Evolutionary conservation across 768 basidiomycete genomes (phyloP).

Genomic region (Suillus americanus): DNA sequence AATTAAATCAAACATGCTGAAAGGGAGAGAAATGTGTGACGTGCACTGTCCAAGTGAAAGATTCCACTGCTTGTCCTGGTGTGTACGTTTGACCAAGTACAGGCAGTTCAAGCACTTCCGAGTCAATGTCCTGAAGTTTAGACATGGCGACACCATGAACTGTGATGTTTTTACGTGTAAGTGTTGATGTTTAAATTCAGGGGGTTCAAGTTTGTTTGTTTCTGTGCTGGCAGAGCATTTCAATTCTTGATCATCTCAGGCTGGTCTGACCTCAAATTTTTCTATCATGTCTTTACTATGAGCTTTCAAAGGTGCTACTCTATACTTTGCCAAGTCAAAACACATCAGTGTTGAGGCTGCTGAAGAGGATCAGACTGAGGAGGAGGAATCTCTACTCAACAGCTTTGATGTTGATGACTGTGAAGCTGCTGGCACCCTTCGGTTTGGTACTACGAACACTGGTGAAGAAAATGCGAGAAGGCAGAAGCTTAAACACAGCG

Average conservation of each 20-base stretch:
- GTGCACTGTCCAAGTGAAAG: not conserved
- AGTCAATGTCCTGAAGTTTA: not conserved
- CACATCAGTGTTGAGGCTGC: constrained; percentile 3
- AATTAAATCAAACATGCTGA: not conserved
- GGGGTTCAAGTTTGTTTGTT: not conserved
- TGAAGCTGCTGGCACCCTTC: not conserved
- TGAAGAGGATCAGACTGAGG: constrained; percentile 1
- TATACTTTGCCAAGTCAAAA: not conserved
- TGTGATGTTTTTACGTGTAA: not conserved
- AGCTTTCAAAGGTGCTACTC: not conserved
- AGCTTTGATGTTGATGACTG: constrained; percentile 8
- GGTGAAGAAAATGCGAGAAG: not conserved
- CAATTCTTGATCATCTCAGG: not conserved
- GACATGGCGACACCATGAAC: not conserved
- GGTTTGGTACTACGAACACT: not conserved
- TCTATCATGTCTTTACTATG: not conserved
- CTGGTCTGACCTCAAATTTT: not conserved
- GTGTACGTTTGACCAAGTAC: not conserved
- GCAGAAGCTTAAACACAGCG: not conserved
- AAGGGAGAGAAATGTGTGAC: not conserved
- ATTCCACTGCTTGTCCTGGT: not conserved
- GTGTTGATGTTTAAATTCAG: not conserved
- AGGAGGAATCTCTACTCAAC: constrained; percentile 7
- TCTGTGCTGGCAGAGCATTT: not conserved
- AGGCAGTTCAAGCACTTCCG: not conserved